Percentiles rank a stretch among this genome's conserved stretches.
Conservation (phyloP, 805 yeast genomes). For the Ogataea sp. region DNA sequence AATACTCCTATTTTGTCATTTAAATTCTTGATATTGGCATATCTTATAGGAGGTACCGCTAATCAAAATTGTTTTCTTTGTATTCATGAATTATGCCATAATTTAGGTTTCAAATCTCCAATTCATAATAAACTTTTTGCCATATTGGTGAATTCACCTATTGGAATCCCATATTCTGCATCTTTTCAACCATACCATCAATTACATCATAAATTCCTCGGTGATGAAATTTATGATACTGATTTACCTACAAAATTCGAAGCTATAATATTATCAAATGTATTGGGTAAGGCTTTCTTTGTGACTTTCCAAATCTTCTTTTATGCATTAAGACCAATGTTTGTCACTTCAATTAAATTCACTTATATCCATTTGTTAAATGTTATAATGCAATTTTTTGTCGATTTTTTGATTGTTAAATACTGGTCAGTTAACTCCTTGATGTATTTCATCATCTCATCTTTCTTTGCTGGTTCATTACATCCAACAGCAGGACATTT, state of each 20-base stretch:
- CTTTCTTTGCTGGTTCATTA: slow-evolving; percentile 83
- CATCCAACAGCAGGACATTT: slow-evolving; percentile 96
- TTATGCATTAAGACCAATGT: slow-evolving; percentile 87
- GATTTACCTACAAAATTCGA: slow-evolving; percentile 81
- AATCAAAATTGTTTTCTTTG: slow-evolving; percentile 81
- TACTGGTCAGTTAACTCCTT: slow-evolving; percentile 60
- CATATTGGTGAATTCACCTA: slow-evolving; percentile 72
- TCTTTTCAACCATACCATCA: slow-evolving; percentile 87
- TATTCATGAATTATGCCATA: slow-evolving; percentile 84
- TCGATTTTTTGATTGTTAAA: slow-evolving; percentile 50
- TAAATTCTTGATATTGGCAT: slow-evolving; percentile 56
- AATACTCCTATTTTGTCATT: slow-evolving; percentile 43
- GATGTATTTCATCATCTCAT: slow-evolving; percentile 60
- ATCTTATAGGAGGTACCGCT: slow-evolving; percentile 78
- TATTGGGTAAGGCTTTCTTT: slow-evolving; percentile 83
- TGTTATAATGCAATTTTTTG: slow-evolving; percentile 47
- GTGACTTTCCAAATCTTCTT: slow-evolving; percentile 85
- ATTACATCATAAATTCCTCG: slow-evolving; percentile 83
- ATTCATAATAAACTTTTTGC: slow-evolving; percentile 70
- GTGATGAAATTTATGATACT: slow-evolving; percentile 77
- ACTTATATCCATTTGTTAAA: slow-evolving; percentile 71
- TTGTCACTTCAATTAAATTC: slow-evolving; percentile 65
- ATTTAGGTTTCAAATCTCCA: slow-evolving; percentile 74
- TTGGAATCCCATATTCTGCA: slow-evolving; percentile 87
- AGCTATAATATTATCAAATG: slow-evolving; percentile 63